Base-by-base conservation (phyloP, 129 eudicot species). In the Helianthus annuus region DNA sequence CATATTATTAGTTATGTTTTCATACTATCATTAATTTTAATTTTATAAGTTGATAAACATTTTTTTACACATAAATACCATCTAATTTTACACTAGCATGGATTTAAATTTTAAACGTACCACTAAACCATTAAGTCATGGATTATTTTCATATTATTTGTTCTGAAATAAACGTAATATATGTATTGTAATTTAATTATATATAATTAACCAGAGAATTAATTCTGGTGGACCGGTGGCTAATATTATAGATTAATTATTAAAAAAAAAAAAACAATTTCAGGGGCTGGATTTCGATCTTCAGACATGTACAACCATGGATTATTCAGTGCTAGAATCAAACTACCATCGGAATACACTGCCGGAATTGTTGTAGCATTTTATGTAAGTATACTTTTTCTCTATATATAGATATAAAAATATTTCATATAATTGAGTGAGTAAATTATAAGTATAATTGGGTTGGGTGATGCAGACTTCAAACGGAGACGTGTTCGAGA, bases 281-380 rank as follows among this genome's bases (percentile, higher is more conserved):
- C 83, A 93, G 98, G 98, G 7, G 86, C 98, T 22, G 98, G 98
- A 48, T 89, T 93, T 61, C 81, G 75, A 76, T 93, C 98, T 2
- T 71, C 95, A 7, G 86, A 93, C 51, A 76, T 83, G 8, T 93
- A 93, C 78, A 84, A 55, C 77, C 88, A 90, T 77, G 98, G 98
- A 40, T 82, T 89, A 49, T 93, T 93, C 90, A 90, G 98, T 81
- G 92, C 98, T 40, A 85, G 60, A 67, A 87, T 93, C 60, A 93
- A 90, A 77, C 75, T 93, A 59, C 98, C 98, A 7, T 84, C 92
- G 0, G 86, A 83, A 4, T 88, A 93, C 78, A 93, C 98, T 2
- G 98, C 98, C 6, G 98, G 98, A 48, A 58, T 93, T 2, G 98
- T 93, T 5, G 97, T 93, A 7, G 98, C 98, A 4, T 93, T 93